phyloP scores from a whole-genome alignment of 2,329 filamentous ascomycete species.

The Scedosporium minutisporum region DNA sequence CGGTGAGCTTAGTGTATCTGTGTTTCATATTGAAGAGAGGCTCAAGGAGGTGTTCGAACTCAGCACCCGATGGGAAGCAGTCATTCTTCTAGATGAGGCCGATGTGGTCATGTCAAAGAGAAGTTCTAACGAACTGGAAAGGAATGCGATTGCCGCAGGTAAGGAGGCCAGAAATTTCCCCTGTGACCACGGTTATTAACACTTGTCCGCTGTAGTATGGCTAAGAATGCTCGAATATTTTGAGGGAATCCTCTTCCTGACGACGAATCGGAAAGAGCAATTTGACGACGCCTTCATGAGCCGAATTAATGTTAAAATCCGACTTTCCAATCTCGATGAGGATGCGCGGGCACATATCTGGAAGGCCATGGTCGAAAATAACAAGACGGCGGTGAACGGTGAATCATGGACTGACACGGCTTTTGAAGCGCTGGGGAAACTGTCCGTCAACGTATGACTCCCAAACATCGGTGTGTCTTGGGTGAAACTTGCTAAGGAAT shows the following conservation, averaged over 20 bases:
- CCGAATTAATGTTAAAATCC: slow-evolving; percentile 30
- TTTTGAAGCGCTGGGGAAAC: not conserved
- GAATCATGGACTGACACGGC: not conserved
- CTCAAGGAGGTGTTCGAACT: no score
- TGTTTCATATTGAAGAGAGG: no score
- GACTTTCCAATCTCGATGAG: not conserved
- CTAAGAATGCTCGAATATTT: slow-evolving; percentile 32
- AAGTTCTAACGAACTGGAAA: no score
- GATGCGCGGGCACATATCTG: not conserved
- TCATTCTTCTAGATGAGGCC: no score
- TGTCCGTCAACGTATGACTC: not conserved
- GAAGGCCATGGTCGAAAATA: not conserved
- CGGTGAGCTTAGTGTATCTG: no score
- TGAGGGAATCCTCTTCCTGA: slow-evolving; percentile 38
- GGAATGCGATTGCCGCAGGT: no score
- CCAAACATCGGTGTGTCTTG: no score
- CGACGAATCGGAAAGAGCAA: slow-evolving; percentile 33
- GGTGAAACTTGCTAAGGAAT: no score
- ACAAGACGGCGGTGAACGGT: not conserved
- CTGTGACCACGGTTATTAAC: no score
- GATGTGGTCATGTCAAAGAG: no score
- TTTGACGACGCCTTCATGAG: slow-evolving; percentile 38
- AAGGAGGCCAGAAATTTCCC: no score
- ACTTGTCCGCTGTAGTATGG: slow-evolving; percentile 28
- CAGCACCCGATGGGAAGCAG: no score